Evolutionary conservation across 2,329 filamentous ascomycete species (phyloP).

Genomic region (Diaporthe ampelina): DNA sequence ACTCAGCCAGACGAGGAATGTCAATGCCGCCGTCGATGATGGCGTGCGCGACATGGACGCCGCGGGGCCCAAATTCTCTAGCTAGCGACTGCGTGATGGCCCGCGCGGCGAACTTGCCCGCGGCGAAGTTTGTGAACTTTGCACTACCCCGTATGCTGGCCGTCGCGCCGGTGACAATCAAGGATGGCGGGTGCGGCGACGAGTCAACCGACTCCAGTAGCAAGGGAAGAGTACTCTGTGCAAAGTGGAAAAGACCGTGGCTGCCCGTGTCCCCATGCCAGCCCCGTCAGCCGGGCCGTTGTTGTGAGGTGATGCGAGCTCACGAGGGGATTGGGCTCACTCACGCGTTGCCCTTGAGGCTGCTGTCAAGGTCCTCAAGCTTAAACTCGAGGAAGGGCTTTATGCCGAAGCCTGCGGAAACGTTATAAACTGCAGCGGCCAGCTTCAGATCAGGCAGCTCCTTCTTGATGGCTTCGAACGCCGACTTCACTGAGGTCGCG

Average conservation of each 20-base stretch:
- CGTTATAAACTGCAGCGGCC: conserved; percentile 80
- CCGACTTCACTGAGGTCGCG: conserved; percentile 63
- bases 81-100: conserved; percentile 82
- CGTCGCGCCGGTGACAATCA: conserved; percentile 91
- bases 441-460: conserved; percentile 69
- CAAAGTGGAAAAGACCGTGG: conserved; percentile 81
- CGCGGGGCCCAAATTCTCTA: conserved; percentile 86
- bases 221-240: conserved; percentile 78
- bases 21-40: conserved; percentile 91
- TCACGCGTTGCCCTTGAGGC: conserved; percentile 64
- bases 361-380: conserved; percentile 62
- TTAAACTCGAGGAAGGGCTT: conserved; percentile 73
- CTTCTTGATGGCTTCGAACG: conserved; percentile 73
- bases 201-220: conserved; percentile 73
- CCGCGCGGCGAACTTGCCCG: conserved; percentile 84
- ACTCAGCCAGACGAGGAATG: conserved; percentile 76
- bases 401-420: conserved; percentile 63
- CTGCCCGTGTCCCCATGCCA: conserved; percentile 51
- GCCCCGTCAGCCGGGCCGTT: neutral
- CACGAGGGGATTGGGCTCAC: conserved; percentile 43
- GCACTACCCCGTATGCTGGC: conserved; percentile 82
- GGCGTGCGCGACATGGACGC: conserved; percentile 85
- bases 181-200: conserved; percentile 76
- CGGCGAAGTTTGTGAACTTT: conserved; percentile 78
- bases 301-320: neutral